Conservation (phyloP, 106 monocot species). For the Acorus calamus region DNA sequence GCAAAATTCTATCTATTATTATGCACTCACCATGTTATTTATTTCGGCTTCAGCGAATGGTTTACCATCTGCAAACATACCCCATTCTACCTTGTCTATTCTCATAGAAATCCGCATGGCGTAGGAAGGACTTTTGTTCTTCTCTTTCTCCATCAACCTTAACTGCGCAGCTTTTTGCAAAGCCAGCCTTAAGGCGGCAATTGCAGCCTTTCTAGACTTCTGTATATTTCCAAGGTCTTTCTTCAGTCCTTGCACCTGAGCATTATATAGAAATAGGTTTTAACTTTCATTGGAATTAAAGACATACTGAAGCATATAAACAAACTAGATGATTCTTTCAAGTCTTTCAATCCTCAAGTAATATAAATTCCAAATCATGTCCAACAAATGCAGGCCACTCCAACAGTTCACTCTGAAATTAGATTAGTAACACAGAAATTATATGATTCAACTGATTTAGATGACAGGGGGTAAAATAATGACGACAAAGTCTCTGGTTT, state of each 20-base stretch:
- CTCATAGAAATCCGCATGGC: conserved; percentile 91
- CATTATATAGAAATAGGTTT: neutral
- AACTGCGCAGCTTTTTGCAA: conserved; percentile 83
- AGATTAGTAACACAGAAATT: too few species aligned
- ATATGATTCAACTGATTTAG: too few species aligned
- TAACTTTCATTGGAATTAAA: too few species aligned
- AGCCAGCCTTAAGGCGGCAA: conserved; percentile 47
- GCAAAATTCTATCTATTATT: neutral
- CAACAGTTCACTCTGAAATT: too few species aligned
- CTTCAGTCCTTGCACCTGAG: conserved; percentile 74
- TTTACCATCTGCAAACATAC: conserved; percentile 97
- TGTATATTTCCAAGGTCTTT: conserved; percentile 52
- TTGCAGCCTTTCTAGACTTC: conserved; percentile 60
- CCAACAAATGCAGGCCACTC: too few species aligned
- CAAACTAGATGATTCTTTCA: neutral
- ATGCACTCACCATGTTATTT: conserved; percentile 78
- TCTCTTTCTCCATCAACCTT: conserved; percentile 89
- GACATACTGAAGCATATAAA: too few species aligned
- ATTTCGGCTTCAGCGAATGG: conserved; percentile 95
- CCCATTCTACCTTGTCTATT: conserved; percentile 90
- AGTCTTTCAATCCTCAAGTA: neutral
- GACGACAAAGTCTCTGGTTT: too few species aligned
- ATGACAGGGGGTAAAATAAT: too few species aligned
- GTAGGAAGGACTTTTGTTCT: conserved; percentile 97
- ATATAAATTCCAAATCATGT: too few species aligned